Conservation (phyloP, 2,329 filamentous ascomycete genomes). For the Chlorencoelia australis region DNA sequence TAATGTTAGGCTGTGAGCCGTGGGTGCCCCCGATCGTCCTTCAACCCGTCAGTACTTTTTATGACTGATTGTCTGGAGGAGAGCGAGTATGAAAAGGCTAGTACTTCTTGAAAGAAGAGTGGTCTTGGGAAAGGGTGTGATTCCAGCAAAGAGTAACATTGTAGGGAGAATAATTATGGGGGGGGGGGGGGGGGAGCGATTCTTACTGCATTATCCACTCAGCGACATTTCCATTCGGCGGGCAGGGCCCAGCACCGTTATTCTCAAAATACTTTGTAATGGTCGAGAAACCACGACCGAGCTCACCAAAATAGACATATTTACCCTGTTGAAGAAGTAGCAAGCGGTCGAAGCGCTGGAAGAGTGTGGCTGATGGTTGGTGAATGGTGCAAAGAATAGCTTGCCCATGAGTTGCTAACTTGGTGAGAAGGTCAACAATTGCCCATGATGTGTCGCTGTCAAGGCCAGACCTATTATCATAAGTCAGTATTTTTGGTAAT, state of each 20-base stretch:
- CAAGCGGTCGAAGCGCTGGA: conserved; percentile 78
- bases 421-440: conserved; percentile 77
- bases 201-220: conserved; percentile 60
- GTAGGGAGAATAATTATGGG: too few species aligned
- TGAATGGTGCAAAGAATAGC: conserved; percentile 93
- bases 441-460: conserved; percentile 91
- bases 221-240: conserved; percentile 63
- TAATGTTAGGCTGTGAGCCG: conserved; percentile 48
- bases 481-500: too few species aligned
- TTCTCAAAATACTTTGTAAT: conserved; percentile 67
- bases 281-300: conserved; percentile 58
- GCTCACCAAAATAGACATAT: conserved; percentile 73
- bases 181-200: neutral
- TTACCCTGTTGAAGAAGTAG: conserved; percentile 65
- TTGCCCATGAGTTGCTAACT: conserved; percentile 77
- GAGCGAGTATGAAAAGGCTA: too few species aligned
- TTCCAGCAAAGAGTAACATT: too few species aligned
- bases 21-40: conserved; percentile 43
- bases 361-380: conserved; percentile 85
- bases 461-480: conserved; percentile 87
- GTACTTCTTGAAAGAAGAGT: too few species aligned
- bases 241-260: conserved; percentile 55
- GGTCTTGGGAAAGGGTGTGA: too few species aligned
- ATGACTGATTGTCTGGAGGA: too few species aligned
- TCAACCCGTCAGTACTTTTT: too few species aligned